Conservation (phyloP, 2,329 filamentous ascomycete species). For the Dryadomyces quercus-mongolicae region DNA sequence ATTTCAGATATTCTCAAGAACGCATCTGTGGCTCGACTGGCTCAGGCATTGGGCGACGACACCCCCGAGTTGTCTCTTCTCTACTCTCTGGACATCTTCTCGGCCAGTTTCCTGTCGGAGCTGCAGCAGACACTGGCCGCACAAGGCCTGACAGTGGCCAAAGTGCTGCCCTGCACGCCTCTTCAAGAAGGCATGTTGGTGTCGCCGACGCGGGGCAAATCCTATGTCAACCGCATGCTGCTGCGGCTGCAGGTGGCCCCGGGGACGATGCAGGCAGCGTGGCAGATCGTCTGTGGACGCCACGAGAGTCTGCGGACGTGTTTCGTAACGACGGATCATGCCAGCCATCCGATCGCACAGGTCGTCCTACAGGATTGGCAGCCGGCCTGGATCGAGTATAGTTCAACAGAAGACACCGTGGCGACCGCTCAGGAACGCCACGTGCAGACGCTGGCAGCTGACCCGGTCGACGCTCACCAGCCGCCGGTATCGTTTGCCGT, state of each 20-base stretch:
- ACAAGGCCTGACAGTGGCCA: constrained; percentile 25
- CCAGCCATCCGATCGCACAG: constrained; percentile 56
- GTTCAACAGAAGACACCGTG: constrained; percentile 14
- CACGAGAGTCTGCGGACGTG: constrained; percentile 70
- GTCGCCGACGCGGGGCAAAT: constrained; percentile 28
- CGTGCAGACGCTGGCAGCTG: constrained; percentile 21
- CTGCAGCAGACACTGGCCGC: constrained; percentile 6
- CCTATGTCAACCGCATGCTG: constrained; percentile 63
- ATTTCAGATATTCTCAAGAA: constrained; percentile 61
- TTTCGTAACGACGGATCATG: constrained; percentile 54
- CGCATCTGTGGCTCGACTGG: constrained; percentile 52
- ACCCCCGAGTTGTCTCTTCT: too few relatives aligned
- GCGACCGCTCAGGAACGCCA: constrained; percentile 27
- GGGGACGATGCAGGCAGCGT: constrained; percentile 41
- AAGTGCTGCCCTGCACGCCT: constrained; percentile 69
- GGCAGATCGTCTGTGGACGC: constrained; percentile 48
- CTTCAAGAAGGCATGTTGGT: constrained; percentile 82
- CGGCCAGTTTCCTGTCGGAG: constrained; percentile 12
- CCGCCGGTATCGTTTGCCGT: constrained; percentile 34
- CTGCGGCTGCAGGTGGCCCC: constrained; percentile 45
- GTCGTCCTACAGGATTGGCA: constrained; percentile 44
- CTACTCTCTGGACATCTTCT: constrained; percentile 16
- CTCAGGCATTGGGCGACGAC: constrained; percentile 18
- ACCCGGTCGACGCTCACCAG: constrained; percentile 28
- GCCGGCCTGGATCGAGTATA: constrained; percentile 25